These are phyloP conservation scores for Hirschfeldia incana DNA, from an alignment of 345 rosid genomes.

Conservation along the genomic window DNA sequence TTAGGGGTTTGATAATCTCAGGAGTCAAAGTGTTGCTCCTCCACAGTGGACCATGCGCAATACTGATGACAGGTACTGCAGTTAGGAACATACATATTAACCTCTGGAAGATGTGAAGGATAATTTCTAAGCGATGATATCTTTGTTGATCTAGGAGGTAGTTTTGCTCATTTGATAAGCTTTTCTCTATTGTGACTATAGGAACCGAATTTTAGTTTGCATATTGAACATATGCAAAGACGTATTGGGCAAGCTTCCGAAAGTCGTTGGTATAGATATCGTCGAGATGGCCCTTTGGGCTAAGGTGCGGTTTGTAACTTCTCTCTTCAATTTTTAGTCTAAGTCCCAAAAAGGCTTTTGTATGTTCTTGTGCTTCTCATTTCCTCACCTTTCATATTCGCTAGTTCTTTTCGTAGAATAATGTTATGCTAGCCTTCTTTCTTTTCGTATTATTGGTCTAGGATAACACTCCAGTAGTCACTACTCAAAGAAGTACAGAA, in stretches of 20 bases:
- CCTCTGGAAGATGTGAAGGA: not conserved
- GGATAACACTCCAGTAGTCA: conserved; percentile 85
- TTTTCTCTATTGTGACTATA: conserved; percentile 32
- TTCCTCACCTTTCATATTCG: not conserved
- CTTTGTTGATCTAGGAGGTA: not conserved
- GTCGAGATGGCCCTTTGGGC: conserved; percentile 99
- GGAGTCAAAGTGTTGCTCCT: conserved; percentile 96
- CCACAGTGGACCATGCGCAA: conserved; percentile 99
- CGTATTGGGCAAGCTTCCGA: conserved; percentile 75
- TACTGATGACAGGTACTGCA: conserved; percentile 78
- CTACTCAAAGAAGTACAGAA: conserved; percentile 56
- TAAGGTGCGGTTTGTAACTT: conserved; percentile 57
- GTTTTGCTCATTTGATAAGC: conserved; percentile 7
- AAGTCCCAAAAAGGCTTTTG: not conserved
- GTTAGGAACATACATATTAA: not conserved
- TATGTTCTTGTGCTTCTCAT: conserved; percentile 19
- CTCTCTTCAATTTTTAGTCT: conserved; percentile 21
- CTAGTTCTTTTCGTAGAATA: not conserved
- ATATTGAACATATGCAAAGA: conserved; percentile 79
- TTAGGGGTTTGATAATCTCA: conserved; percentile 98
- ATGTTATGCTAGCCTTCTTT: conserved; percentile 2
- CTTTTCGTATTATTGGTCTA: conserved; percentile 38
- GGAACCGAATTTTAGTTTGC: conserved; percentile 77
- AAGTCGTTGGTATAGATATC: conserved; percentile 86
- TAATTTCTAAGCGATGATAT: not conserved